Percentiles rank a stretch among this genome's conserved stretches.
Evolutionary conservation across 2,329 filamentous ascomycete species (phyloP).

Genomic region (Geosmithia flava): DNA sequence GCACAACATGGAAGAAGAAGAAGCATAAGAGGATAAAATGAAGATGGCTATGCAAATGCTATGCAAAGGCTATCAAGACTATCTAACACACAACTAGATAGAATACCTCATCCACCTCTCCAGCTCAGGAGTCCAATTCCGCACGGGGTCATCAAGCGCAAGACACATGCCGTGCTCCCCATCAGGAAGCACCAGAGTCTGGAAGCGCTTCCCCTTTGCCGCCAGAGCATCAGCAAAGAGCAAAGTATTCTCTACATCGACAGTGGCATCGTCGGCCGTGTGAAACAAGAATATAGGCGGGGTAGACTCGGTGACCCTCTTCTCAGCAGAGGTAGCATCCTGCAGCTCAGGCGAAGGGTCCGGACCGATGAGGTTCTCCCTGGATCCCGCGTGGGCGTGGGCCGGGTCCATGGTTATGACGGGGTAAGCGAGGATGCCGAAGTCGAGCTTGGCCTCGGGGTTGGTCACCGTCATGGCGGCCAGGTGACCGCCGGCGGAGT

Average conservation of each 20-base stretch:
- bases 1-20: no score
- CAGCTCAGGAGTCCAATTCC: constrained; percentile 13
- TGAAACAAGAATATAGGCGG: constrained; percentile 22
- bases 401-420: constrained; percentile 9
- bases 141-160: constrained; percentile 9
- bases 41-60: no score
- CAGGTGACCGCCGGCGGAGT: constrained; percentile 11
- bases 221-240: constrained; percentile 13
- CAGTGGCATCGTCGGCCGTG: constrained; percentile 12
- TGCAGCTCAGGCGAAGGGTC: constrained; percentile 7
- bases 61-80: no score
- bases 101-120: constrained; percentile 13
- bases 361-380: constrained; percentile 8
- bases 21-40: no score
- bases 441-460: constrained; percentile 7
- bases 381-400: constrained; percentile 7
- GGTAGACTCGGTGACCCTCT: constrained; percentile 9
- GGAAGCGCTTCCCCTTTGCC: constrained; percentile 7
- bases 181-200: constrained; percentile 13
- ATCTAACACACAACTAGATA: no score
- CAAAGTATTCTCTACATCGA: constrained; percentile 14
- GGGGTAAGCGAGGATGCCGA: constrained; percentile 10
- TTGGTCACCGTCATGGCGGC: constrained; percentile 9
- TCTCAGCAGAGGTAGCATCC: constrained; percentile 10
- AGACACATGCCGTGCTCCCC: constrained; percentile 14